Percentiles rank a stretch among this genome's conserved stretches.
Evolutionary conservation across 306 rosid genomes (phyloP).

Genomic region (Trifolium fragiferum): DNA sequence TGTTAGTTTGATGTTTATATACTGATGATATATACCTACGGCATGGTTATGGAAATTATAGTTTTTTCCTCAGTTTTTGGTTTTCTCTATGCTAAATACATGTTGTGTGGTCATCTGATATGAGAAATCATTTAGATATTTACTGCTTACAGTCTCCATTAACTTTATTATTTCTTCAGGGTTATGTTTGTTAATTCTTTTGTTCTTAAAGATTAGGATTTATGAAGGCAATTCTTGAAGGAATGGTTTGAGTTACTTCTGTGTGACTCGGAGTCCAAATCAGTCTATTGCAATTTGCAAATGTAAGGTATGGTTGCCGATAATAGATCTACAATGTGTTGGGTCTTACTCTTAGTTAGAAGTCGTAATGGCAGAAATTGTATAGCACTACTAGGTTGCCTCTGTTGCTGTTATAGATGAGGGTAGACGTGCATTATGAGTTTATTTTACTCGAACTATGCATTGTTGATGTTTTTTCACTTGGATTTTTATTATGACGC

Average conservation of each 20-base stretch:
- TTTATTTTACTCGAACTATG: background rate
- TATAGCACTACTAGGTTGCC: background rate
- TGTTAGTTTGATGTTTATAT: slow-evolving; percentile 9
- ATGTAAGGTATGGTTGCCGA: slow-evolving; percentile 1
- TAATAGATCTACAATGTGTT: no score
- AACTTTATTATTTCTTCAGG: slow-evolving; percentile 10
- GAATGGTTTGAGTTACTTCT: background rate
- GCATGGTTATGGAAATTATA: slow-evolving; percentile 11
- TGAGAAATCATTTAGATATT: background rate
- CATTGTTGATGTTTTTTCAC: background rate
- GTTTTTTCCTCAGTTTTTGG: background rate
- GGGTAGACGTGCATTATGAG: background rate
- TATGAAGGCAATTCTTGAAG: background rate
- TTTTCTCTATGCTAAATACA: background rate
- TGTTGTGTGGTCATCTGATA: background rate
- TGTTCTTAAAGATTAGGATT: slow-evolving; percentile 3
- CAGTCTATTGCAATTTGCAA: slow-evolving; percentile 13
- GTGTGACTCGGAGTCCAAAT: background rate
- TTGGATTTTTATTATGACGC: background rate
- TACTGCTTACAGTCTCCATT: background rate
- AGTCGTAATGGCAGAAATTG: background rate
- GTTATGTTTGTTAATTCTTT: slow-evolving; percentile 15
- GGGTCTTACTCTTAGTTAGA: background rate
- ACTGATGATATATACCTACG: background rate
- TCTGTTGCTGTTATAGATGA: background rate